phyloP scores from a whole-genome alignment of 2,329 filamentous ascomycete genomes.

The Juglanconis sp. region DNA sequence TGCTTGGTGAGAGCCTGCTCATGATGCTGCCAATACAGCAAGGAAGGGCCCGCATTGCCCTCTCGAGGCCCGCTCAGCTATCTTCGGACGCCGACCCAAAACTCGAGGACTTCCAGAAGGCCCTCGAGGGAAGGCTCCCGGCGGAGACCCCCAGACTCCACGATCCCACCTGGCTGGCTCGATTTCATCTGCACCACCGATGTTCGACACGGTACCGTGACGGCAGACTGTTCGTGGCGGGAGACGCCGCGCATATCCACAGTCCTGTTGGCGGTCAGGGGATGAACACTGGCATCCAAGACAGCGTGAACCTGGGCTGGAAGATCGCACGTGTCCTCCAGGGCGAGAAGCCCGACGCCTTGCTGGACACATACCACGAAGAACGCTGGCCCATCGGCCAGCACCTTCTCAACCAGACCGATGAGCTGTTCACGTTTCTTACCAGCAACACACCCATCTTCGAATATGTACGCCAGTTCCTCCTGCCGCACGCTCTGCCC shows the following conservation, averaged over 20 bases:
- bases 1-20: slow-evolving; percentile 32
- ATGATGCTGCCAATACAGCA: slow-evolving; percentile 31
- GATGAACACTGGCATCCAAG: slow-evolving; percentile 55
- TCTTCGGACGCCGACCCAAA: slow-evolving; percentile 20
- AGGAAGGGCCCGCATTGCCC: slow-evolving; percentile 25
- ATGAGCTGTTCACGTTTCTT: slow-evolving; percentile 37
- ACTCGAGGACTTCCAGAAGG: slow-evolving; percentile 31
- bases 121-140: slow-evolving; percentile 28
- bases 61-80: slow-evolving; percentile 15
- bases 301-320: slow-evolving; percentile 53
- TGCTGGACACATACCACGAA: slow-evolving; percentile 45
- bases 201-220: slow-evolving; percentile 40
- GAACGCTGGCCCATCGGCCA: slow-evolving; percentile 46
- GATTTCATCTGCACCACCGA: slow-evolving; percentile 44
- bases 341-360: slow-evolving; percentile 22
- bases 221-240: slow-evolving; percentile 50
- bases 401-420: slow-evolving; percentile 29
- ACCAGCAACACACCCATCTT: slow-evolving; percentile 33
- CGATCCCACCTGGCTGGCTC: slow-evolving; percentile 14
- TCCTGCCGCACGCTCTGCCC: slow-evolving; percentile 37
- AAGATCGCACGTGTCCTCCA: slow-evolving; percentile 34
- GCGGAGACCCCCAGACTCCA: slow-evolving; percentile 19
- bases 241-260: slow-evolving; percentile 58
- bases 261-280: slow-evolving; percentile 54
- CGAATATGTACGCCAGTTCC: slow-evolving; percentile 34